Evolutionary conservation across 2,329 filamentous ascomycete species (phyloP).

Genomic region (Cercospora sesami): DNA sequence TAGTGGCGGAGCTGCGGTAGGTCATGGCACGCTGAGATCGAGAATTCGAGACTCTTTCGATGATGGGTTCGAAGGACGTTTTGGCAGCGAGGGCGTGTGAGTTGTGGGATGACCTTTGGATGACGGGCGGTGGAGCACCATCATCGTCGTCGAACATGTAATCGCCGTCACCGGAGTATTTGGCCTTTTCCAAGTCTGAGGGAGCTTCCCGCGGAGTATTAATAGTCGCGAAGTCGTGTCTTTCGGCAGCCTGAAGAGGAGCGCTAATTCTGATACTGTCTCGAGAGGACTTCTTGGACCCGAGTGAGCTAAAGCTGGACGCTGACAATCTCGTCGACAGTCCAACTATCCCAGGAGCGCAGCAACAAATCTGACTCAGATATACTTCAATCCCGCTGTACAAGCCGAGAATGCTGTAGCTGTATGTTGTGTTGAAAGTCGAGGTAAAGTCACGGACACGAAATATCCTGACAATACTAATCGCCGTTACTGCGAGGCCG

Average conservation of each 20-base stretch:
- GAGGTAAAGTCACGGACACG: constrained; percentile 12
- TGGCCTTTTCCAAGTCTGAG: constrained; percentile 6
- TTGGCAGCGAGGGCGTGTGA: background rate
- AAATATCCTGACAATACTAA: constrained; percentile 19
- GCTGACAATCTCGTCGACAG: constrained; percentile 8
- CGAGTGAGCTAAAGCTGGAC: constrained; percentile 1
- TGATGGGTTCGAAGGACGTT: constrained; percentile 9
- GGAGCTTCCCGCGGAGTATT: background rate
- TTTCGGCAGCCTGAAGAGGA: constrained; percentile 3
- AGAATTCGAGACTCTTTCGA: background rate
- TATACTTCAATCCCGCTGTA: constrained; percentile 25
- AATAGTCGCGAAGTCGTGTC: constrained; percentile 5
- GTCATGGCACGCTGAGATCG: background rate
- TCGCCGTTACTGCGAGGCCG: constrained; percentile 20
- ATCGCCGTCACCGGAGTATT: background rate
- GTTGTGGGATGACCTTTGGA: constrained; percentile 10
- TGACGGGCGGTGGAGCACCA: constrained; percentile 2
- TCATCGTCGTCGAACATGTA: constrained; percentile 12
- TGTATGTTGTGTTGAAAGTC: constrained; percentile 18
- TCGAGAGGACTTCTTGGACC: constrained; percentile 16
- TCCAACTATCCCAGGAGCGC: constrained; percentile 20
- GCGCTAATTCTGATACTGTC: constrained; percentile 9
- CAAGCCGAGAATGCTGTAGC: constrained; percentile 20
- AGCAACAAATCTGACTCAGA: constrained; percentile 23
- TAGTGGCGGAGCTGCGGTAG: constrained; percentile 8